Evolutionary conservation across 129 eudicot genomes (phyloP), one percentile per base, ranked within the genome.

Genomic region (Artemisia annua): DNA sequence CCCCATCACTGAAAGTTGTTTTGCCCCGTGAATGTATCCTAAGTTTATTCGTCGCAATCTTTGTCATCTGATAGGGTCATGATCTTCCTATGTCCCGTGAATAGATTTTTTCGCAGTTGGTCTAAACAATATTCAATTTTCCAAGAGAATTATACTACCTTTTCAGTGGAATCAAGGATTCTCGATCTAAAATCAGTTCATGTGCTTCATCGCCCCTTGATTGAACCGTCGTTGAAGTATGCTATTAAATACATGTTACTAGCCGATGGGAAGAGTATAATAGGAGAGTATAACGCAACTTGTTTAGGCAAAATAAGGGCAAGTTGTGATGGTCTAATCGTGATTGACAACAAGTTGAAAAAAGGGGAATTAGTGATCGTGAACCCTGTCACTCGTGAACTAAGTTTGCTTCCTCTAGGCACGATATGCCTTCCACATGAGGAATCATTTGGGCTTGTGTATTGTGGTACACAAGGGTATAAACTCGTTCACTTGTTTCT

Each of bases 371-470:
- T 87, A 48, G 51, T 83, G 52, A 66, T 83, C 16, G 49, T 85
- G 88, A 88, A 88, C 67, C 95, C 90, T 0, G 84, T 85, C 65
- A 88, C 95, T 60, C 70, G 89, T 51, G 83, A 85, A 66, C 18
- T 82, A 49, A 19, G 13, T 32, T 18, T 57, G 30, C 81, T 87
- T 51, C 88, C 95, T 9, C 17, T 85, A 17, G 95, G 95, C 14
- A 88, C 90, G 48, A 28, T 72, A 43, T 77, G 52, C 68, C 83
- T 78, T 58, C 18, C 76, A 50, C 79, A 68, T 13, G 53, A 80
- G 2, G 90, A 84, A 62, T 85, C 95, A 54, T 88, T 78, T 28
- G 88, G 77, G 35, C 66, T 88, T 10, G 84, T 77, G 48, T 69
- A 46, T 68, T 67, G 73, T 66, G 35, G 22, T 5, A 30, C 72